Evolutionary conservation across 2,329 filamentous ascomycete genomes (phyloP), one percentile per base, ranked within the genome.

Genomic region (Colletotrichum nymphaeae): DNA sequence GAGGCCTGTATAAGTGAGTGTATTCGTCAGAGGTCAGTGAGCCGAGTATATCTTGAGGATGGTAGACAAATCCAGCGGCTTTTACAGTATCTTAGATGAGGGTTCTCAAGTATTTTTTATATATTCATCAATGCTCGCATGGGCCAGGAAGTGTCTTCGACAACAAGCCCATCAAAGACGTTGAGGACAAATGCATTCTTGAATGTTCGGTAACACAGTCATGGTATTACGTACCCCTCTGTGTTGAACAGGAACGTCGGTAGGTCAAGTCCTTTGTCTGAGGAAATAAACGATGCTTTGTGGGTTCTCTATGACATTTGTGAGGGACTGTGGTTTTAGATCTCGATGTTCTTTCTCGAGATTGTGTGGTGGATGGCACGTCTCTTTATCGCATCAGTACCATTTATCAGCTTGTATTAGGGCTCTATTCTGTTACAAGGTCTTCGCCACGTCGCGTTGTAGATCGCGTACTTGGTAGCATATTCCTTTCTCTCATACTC

Each of bases 51-150:
- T 22, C 3, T 19, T 19, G 19, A 4, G 19, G 19, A 49, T 4
- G 42, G 9, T n/a, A 9, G 19, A n/a, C 8, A n/a, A 22, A 3
- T 4, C 8, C 19, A n/a, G 19, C 0, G 1, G 19, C 0, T 49
- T 22, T 22, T 11, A 8, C 42, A n/a, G 42, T 19, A 22, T 49
- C 7, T n/a, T 5, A 1, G 19, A 2, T 9, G 16, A 7, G 42
- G 19, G 42, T 9, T 49, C 19, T 22, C 19, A 19, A 22, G 19
- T 9, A 22, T 4, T 49, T 42, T 22, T 0, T 49, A 22, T 49
- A n/a, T 22, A 49, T 19, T n/a, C 19, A 19, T 8, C 16, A 19
- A 49, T 22, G 16, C 16, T 11, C 16, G 16, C 8, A 22, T 49
- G 42, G 42, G 8, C 42, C 42, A n/a, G 9, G 19, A 22, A 49